These are phyloP conservation scores for Candida xiaguanensis DNA, from an alignment of 805 yeast genomes.

Conservation along the genomic window DNA sequence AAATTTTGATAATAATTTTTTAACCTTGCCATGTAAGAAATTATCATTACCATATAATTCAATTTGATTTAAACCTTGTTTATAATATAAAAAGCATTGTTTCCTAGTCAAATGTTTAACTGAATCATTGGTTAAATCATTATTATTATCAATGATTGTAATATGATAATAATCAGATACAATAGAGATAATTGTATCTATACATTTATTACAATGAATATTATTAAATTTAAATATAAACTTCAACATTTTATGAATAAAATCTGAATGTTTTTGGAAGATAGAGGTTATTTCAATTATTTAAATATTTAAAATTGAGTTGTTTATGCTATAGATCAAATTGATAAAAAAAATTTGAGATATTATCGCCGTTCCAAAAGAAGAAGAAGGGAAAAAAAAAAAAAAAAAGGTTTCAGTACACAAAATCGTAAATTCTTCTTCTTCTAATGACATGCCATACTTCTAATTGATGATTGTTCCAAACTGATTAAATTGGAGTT, in stretches of 20 bases:
- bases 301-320: not conserved
- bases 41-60: constrained; percentile 19
- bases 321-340: not conserved
- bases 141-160: constrained; percentile 7
- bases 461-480: constrained; percentile 13
- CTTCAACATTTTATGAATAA: constrained; percentile 11
- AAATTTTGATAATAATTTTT: constrained; percentile 22
- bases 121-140: constrained; percentile 2
- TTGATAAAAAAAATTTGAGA: constrained; percentile 3
- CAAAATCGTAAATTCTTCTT: no score
- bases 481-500: not conserved
- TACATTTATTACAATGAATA: constrained; percentile 56
- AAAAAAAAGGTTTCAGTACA: no score
- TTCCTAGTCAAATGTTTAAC: constrained; percentile 1
- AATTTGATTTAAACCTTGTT: constrained; percentile 22
- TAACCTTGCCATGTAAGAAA: constrained; percentile 12
- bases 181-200: constrained; percentile 27
- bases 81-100: constrained; percentile 8
- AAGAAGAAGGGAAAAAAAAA: no score
- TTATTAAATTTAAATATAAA: constrained; percentile 33
- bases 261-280: no score
- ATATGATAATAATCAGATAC: constrained; percentile 19
- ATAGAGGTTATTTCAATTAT: not conserved
- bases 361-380: not conserved
- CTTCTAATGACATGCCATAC: constrained; percentile 38